Base-by-base conservation (phyloP, 495 filamentous ascomycete species). In the Hypoxylon fuscum region DNA sequence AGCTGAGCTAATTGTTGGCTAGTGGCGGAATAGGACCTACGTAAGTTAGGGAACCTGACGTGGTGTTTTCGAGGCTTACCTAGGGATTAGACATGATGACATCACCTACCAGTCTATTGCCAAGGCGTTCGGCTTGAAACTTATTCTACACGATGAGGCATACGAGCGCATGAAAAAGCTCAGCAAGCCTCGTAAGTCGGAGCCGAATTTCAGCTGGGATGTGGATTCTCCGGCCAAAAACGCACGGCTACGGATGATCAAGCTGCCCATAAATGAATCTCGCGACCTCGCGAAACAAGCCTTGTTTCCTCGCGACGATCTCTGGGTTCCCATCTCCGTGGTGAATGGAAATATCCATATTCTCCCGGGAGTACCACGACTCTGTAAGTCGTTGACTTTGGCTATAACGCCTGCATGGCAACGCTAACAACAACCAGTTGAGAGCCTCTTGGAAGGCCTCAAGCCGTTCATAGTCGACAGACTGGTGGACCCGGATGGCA, bases 51-150 rank as follows among this genome's bases (percentile, higher is more conserved):
- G 22, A 38, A 58, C 25, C 41, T 32, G 25, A n/a, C 23, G 14
- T 27, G 17, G 35, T 29, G 8, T 50, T 8, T 43, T 23, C 17
- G n/a, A 61, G 23, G 43, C 69, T 68, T 38, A 70, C 58, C n/a
- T 2, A 23, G n/a, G n/a, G n/a, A 46, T 46, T 61, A 95, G 89
- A 51, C 95, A 98, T 77, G 95, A 98, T 69, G 95, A 98, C 69
- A 98, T 98, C 62, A 98, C 95, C 32, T 98, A 98, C 80, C 77
- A 87, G 68, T 93, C 93, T 18, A 93, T 98, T 68, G 95, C 91
- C 35, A 91, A 92, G 62, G 95, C 93, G 18, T 98, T 97, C 73
- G 72, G 75, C 32, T 81, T 97, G 2, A 83, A 87, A 9, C 81
- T 98, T 0, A 80, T 85, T 54, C 80, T 96, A 12, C 91, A 98